Evolutionary conservation across 139 green algal genomes (phyloP), one percentile per base, ranked within the genome.

Genomic region (Chlamydomonas applanata): DNA sequence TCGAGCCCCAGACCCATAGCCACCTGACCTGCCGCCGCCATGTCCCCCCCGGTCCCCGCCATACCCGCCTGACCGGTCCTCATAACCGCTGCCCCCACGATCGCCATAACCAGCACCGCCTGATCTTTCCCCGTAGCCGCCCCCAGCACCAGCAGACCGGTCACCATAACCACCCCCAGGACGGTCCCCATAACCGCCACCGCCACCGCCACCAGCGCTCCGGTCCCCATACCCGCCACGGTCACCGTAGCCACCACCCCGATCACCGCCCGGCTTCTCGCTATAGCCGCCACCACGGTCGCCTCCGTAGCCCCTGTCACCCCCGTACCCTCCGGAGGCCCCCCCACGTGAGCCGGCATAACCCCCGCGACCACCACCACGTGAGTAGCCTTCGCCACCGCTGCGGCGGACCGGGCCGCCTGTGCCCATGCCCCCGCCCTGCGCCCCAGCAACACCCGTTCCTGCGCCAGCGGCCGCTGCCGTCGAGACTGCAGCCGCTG

Each of bases 181-280:
- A 3, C 40, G 7, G 36, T 57, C 44, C 13, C 44, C 44, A 40
- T 24, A 25, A 44, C 67, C 27, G 20, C 67, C 19, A n/a, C 44
- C 67, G 45, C 67, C 45, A 3, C 67, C 17, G 45, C 29, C 24
- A 9, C 67, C 16, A 4, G 34, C 40, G 4, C 17, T 27, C 24
- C 65, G 22, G 25, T 34, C 30, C 9, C 35, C 65, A 25, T 32
- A 33, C 16, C 35, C 65, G 34, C 16, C 27, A 7, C 44, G 5
- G 9, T 34, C 30, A 24, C 45, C 40, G 40, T 73, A 73, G 67
- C 44, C 67, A 14, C 16, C 67, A 63, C 40, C 36, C 24, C 65
- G 22, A 57, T 34, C 65, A 59, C n/a, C 35, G 57, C 65, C 65
- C 9, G 7, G 5, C 33, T 20, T 34, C 11, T 20, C 65, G 30